Base-by-base conservation (phyloP, 345 rosid species). In the Gynandropsis gynandra region DNA sequence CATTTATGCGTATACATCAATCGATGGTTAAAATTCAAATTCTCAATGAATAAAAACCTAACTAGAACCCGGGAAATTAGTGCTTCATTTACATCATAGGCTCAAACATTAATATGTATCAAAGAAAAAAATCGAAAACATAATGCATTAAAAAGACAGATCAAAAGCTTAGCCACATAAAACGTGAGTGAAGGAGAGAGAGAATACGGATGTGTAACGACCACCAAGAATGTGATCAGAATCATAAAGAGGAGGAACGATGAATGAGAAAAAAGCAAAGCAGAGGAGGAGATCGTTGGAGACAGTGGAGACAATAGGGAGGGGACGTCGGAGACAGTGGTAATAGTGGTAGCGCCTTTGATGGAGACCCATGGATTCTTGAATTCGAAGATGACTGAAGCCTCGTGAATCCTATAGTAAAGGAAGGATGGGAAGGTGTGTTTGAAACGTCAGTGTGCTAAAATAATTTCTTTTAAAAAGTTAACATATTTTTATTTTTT, bases 221-320 rank as follows among this genome's bases (percentile, higher is more conserved):
- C 37, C 52, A 38, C 14, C 29, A 52, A 8, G 66, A 24, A 49
- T 51, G 36, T 53, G 64, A 56, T 76, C 79, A 46, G 69, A 52
- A 67, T 80, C 87, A 50, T 37, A 54, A 10, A 93, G 95, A 63
- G 83, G 65, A 53, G 89, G 94, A 6, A 80, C 72, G 20, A 93
- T 72, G 46, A 88, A 54, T 1, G 94, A 80, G 58, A 93, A 70
- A 64, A 88, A 66, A 57, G 78, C 72, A 58, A 85, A 83, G 36
- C 83, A 64, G 62, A 88, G 18, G 33, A 88, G 82, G 42, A 92
- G 80, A 59, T 74, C 67, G 37, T 71, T 77, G 15, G 79, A 82
- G 51, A 79, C 47, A 21, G 77, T 52, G 47, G 78, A 78, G 7
- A 83, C 34, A 10, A 74, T n/a, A 2, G 84, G 86, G 2, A 72